phyloP scores from a whole-genome alignment of 176 grass and related monocot species.

The Luzula sylvatica region DNA sequence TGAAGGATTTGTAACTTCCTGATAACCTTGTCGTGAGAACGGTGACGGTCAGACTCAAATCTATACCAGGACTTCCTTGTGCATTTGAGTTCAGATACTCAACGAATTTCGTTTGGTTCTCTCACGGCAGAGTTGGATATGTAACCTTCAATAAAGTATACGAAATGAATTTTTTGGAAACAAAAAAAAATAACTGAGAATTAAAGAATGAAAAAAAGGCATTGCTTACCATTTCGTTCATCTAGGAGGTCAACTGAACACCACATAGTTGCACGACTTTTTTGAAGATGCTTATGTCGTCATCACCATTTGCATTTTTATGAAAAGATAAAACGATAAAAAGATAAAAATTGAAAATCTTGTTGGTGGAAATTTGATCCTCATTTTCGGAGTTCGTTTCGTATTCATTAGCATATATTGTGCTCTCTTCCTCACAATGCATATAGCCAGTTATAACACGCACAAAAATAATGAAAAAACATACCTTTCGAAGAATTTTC shows the following conservation, averaged over 20 bases:
- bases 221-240: conserved; percentile 71
- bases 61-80: conserved; percentile 63
- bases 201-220: neutral
- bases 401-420: too few species aligned
- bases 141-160: conserved; percentile 33
- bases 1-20: too few species aligned
- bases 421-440: too few species aligned
- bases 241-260: conserved; percentile 94
- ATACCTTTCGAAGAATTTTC: too few species aligned
- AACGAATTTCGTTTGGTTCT: conserved; percentile 77
- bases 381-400: too few species aligned
- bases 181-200: neutral
- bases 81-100: conserved; percentile 46
- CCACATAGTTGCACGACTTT: conserved; percentile 97
- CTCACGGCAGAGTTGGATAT: conserved; percentile 63
- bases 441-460: too few species aligned
- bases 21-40: conserved; percentile 95
- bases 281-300: conserved; percentile 94
- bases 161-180: neutral
- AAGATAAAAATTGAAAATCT: too few species aligned
- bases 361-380: too few species aligned
- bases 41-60: conserved; percentile 77
- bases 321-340: too few species aligned
- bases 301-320: conserved; percentile 96
- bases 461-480: too few species aligned